Evolutionary conservation across 2,329 filamentous ascomycete genomes (phyloP), one percentile per base, ranked within the genome.

Genomic region (Taxawa tesnikishii): DNA sequence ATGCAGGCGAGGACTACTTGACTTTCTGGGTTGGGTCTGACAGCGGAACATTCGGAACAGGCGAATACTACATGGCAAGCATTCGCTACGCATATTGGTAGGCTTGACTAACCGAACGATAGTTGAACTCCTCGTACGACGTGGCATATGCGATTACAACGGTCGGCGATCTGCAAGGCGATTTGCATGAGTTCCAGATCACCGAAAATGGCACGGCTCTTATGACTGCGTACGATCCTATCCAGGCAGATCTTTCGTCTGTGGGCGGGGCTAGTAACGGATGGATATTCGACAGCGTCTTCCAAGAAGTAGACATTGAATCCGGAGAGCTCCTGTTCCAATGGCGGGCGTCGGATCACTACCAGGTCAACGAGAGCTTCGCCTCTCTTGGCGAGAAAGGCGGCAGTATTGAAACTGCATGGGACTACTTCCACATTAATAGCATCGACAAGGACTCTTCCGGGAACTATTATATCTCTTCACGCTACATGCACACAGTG

Each of bases 381-480:
- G 46, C 46, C 37, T 34, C 47, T 42, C 36, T 62, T 31, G 50
- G 58, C 15, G 58, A 59, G 15, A 63, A 38, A 14, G 30, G 30
- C 13, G 60, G 58, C 17, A 49, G 60, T 34, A 49, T 55, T 18
- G 49, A 55, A 15, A 15, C 26, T n/a, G 56, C 59, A 1, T 65
- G 54, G 48, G 64, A 68, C 39, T 67, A 56, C 46, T 65, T 66
- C 46, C 65, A 69, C 44, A 61, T 71, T 46, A 68, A 70, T 49
- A 63, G 63, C 28, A 48, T 70, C 18, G 63, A 67, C 42, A 67
- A 68, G 43, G 58, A 59, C 28, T 38, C 46, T 1, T 43, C 55
- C 1, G 63, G 65, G 4, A 60, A 70, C 39, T 72, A 65, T 36
- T 43, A 70, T 10, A 54, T 73, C 18, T 70, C 67, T 0, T 56